Evolutionary conservation across 768 basidiomycete genomes (phyloP).

Genomic region (Fistulinella prunicolor): DNA sequence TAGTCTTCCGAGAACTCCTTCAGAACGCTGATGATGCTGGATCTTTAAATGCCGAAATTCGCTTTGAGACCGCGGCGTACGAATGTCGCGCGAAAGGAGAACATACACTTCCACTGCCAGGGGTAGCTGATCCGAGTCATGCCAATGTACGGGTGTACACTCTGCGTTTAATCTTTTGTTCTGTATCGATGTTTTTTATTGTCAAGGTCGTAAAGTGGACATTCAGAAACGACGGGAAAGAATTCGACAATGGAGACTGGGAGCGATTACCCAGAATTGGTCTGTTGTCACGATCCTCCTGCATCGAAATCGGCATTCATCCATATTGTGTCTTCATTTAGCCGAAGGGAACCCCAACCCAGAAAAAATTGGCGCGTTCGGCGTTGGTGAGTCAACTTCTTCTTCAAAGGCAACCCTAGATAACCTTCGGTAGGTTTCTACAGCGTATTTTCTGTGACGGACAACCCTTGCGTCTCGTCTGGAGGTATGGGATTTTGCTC

Average conservation of each 20-base stretch:
- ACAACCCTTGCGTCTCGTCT: slow-evolving; percentile 73
- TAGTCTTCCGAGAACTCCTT: slow-evolving; percentile 74
- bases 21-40: slow-evolving; percentile 94
- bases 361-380: slow-evolving; percentile 92
- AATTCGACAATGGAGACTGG: slow-evolving; percentile 85
- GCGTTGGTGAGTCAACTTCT: slow-evolving; percentile 50
- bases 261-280: slow-evolving; percentile 85
- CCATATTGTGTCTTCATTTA: slow-evolving; percentile 26
- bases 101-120: too few species aligned
- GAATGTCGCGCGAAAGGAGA: too few species aligned
- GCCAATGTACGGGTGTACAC: too few species aligned
- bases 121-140: too few species aligned
- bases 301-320: background rate
- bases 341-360: slow-evolving; percentile 95
- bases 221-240: slow-evolving; percentile 82
- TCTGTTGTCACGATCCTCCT: slow-evolving; percentile 22
- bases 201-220: slow-evolving; percentile 74
- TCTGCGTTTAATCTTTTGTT: too few species aligned
- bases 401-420: background rate
- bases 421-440: slow-evolving; percentile 51
- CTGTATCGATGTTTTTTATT: background rate
- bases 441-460: slow-evolving; percentile 77
- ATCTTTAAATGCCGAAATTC: slow-evolving; percentile 69
- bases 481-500: slow-evolving; percentile 44
- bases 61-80: slow-evolving; percentile 59